A percentile compares a stretch with the other conserved stretches of the same genome.
Conservation (phyloP, 345 rosid genomes). For the Excoecaria cochinchinensis region DNA sequence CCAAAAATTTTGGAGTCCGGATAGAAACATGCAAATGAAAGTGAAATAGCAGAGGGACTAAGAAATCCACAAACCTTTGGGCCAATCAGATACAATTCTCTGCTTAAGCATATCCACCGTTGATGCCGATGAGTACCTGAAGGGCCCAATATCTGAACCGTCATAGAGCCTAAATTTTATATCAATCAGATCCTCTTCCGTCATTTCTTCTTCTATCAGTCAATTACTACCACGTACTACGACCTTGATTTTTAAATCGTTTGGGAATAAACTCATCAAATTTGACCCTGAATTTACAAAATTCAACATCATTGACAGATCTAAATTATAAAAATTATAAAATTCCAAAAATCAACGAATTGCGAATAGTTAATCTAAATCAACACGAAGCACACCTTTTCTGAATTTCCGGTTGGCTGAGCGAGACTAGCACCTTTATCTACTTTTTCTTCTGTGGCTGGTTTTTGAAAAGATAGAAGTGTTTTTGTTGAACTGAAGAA, state of each 20-base stretch:
- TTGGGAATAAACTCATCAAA: conserved; percentile 18
- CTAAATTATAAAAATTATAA: background rate
- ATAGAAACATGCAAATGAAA: background rate
- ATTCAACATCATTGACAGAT: conserved; percentile 11
- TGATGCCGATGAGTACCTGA: conserved; percentile 73
- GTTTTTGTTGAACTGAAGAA: conserved; percentile 33
- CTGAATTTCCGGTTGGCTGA: background rate
- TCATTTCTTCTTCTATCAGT: conserved; percentile 41
- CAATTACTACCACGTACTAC: conserved; percentile 20
- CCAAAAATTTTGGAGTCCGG: background rate
- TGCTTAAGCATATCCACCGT: conserved; percentile 89
- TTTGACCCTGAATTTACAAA: conserved; percentile 21
- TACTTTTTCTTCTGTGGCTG: conserved; percentile 14
- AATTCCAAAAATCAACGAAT: background rate
- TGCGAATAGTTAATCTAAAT: background rate
- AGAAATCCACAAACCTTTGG: conserved; percentile 54
- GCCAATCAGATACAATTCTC: conserved; percentile 90
- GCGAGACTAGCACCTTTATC: background rate
- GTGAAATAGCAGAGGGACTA: background rate
- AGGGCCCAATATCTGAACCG: conserved; percentile 93
- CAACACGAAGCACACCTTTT: background rate
- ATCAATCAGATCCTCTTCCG: conserved; percentile 82
- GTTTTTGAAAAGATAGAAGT: conserved; percentile 27
- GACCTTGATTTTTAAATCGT: conserved; percentile 3
- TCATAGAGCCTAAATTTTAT: conserved; percentile 86